These are phyloP conservation scores for Vigna radiata DNA, from an alignment of 306 rosid genomes.

Conservation along the genomic window DNA sequence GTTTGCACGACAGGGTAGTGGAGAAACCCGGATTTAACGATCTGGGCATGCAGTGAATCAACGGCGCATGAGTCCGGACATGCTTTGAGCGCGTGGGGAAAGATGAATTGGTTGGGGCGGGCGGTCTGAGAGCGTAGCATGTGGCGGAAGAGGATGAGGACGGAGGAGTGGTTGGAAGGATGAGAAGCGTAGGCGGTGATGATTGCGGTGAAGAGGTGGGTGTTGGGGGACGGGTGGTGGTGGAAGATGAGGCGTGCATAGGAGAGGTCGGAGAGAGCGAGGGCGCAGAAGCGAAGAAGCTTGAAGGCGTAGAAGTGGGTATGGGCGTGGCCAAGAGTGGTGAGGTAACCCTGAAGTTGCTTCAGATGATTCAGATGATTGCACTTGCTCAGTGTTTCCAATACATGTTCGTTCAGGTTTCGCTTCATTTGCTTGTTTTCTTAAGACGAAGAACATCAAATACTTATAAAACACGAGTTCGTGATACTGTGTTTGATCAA, in stretches of 20 bases:
- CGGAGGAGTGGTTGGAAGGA: conserved; percentile 44
- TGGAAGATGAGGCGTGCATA: conserved; percentile 71
- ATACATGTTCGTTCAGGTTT: conserved; percentile 50
- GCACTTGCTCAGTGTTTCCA: conserved; percentile 56
- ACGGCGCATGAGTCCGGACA: conserved; percentile 44
- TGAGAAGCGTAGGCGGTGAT: conserved; percentile 70
- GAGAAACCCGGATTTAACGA: conserved; percentile 68
- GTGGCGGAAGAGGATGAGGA: conserved; percentile 51
- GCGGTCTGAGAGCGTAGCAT: conserved; percentile 56
- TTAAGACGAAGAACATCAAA: no score
- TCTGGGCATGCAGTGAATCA: conserved; percentile 58
- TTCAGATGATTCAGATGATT: conserved; percentile 62
- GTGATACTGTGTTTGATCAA: no score
- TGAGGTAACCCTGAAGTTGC: conserved; percentile 71
- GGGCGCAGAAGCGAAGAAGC: conserved; percentile 69
- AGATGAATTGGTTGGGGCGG: conserved; percentile 65
- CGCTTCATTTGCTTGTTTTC: conserved; percentile 1
- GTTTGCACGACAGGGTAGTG: conserved; percentile 70
- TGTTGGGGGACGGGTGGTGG: conserved; percentile 60
- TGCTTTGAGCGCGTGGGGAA: conserved; percentile 67
- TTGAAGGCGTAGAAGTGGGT: conserved; percentile 79
- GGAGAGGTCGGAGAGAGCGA: conserved; percentile 57
- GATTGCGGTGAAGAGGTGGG: conserved; percentile 70
- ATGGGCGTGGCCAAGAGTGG: conserved; percentile 64
- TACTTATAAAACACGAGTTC: no score